phyloP scores from a whole-genome alignment of 2,329 filamentous ascomycete genomes.

The Trichoderma sp. region DNA sequence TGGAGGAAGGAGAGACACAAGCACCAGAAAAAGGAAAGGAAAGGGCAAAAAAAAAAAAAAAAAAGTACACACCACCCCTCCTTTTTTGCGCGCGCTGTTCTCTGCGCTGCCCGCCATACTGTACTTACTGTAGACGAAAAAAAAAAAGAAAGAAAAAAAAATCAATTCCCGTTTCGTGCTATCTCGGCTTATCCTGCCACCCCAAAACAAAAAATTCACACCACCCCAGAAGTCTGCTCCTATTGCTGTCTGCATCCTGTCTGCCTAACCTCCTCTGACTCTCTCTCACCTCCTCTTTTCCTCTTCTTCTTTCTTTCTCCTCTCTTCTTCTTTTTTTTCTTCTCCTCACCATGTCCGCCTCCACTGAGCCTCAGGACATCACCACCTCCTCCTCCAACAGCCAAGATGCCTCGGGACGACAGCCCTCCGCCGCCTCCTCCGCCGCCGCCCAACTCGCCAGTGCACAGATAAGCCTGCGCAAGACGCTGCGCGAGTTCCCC shows the following conservation, averaged over 20 bases:
- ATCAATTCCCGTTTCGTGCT: slow-evolving; percentile 4
- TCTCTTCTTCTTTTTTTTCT: slow-evolving; percentile 27
- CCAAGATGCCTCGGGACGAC: slow-evolving; percentile 61
- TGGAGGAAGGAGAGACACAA: slow-evolving; percentile 3
- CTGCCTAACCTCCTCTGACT: slow-evolving; percentile 26
- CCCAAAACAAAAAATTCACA: slow-evolving; percentile 21
- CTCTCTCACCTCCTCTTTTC: slow-evolving; percentile 28
- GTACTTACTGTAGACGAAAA: not conserved
- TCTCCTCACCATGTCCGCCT: slow-evolving; percentile 35
- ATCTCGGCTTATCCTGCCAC: slow-evolving; percentile 19
- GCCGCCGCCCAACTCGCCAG: slow-evolving; percentile 62
- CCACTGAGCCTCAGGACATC: slow-evolving; percentile 23
- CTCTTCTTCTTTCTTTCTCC: slow-evolving; percentile 26
- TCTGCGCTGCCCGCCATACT: not conserved
- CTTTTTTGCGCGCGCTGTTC: slow-evolving; percentile 6
- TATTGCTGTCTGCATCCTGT: slow-evolving; percentile 20
- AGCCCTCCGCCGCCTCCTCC: slow-evolving; percentile 61
- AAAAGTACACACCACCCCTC: slow-evolving; percentile 6
- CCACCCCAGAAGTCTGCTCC: slow-evolving; percentile 18
- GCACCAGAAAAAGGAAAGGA: not conserved
- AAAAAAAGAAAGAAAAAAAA: not conserved
- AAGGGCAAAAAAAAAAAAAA: not conserved
- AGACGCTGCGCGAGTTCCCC: slow-evolving; percentile 76
- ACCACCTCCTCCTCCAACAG: slow-evolving; percentile 31
- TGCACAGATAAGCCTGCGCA: slow-evolving; percentile 68